phyloP scores from a whole-genome alignment of 495 filamentous ascomycete species.

The Neurospora cerealis region DNA sequence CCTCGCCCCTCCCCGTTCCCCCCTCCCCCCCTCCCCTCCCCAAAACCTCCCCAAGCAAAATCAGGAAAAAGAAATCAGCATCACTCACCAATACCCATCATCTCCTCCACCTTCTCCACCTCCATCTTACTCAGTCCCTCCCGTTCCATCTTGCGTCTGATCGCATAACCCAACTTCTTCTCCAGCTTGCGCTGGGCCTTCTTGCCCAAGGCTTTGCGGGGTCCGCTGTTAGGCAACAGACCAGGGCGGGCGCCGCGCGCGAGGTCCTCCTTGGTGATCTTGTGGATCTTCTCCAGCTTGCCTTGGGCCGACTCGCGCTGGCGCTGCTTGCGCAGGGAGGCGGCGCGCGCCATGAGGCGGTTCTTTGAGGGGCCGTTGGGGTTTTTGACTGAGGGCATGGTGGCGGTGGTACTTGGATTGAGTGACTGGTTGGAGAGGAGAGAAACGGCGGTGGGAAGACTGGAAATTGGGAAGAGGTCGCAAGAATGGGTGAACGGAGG shows the following conservation, averaged over 20 bases:
- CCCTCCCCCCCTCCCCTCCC: too few relatives aligned
- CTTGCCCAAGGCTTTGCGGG: conserved; percentile 25
- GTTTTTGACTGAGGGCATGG: conserved; percentile 36
- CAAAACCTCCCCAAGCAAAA: background rate
- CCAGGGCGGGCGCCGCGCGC: conserved; percentile 28
- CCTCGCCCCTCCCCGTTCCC: background rate
- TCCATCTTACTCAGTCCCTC: conserved; percentile 33
- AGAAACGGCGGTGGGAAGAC: too few relatives aligned
- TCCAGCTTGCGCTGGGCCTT: conserved; percentile 38
- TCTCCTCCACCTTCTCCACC: conserved; percentile 6
- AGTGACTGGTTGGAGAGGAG: too few relatives aligned
- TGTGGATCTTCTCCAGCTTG: conserved; percentile 6
- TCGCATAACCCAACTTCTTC: conserved; percentile 26
- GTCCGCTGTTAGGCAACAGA: conserved; percentile 34
- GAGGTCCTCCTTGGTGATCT: conserved; percentile 23
- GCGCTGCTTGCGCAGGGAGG: conserved; percentile 18
- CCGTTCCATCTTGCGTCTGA: conserved; percentile 30
- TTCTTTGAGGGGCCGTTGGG: conserved; percentile 36
- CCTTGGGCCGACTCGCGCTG: conserved; percentile 16
- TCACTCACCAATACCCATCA: conserved; percentile 12
- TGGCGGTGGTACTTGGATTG: background rate
- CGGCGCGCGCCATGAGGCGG: conserved; percentile 26
- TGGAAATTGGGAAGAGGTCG: too few relatives aligned
- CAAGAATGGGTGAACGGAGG: too few relatives aligned
- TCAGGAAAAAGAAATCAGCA: background rate